Base-by-base conservation (phyloP, 176 grass and related monocot genomes). In the Neostapfia colusana region DNA sequence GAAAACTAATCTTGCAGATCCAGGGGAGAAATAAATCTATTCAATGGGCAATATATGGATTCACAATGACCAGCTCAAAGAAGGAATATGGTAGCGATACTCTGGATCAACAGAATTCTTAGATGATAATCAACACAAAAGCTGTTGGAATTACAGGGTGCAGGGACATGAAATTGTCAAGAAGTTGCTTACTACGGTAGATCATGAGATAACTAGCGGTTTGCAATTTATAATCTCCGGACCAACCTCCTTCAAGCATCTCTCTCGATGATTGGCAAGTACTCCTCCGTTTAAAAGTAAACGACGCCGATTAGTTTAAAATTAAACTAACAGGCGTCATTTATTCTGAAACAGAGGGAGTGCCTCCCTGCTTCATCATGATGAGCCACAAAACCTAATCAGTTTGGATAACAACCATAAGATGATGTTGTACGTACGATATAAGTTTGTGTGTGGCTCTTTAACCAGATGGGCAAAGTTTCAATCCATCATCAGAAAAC, bases 281-380 rank as follows among this genome's bases (percentile, higher is more conserved):
- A n/a, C n/a, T n/a, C n/a, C n/a, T n/a, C n/a, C n/a, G n/a, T n/a
- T n/a, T n/a, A n/a, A n/a, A n/a, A n/a, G n/a, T n/a, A n/a, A n/a
- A n/a, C n/a, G n/a, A n/a, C n/a, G n/a, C n/a, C n/a, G n/a, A n/a
- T n/a, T n/a, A n/a, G n/a, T n/a, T n/a, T n/a, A n/a, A n/a, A n/a
- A n/a, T n/a, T n/a, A n/a, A n/a, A n/a, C n/a, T n/a, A n/a, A n/a
- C n/a, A n/a, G n/a, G n/a, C n/a, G n/a, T n/a, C n/a, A n/a, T n/a
- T n/a, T n/a, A n/a, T n/a, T n/a, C n/a, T n/a, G n/a, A n/a, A n/a
- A n/a, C n/a, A n/a, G n/a, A n/a, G n/a, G n/a, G n/a, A n/a, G n/a
- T n/a, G n/a, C n/a, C n/a, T n/a, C n/a, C n/a, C 81, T 84, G 86
- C 8, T 24, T 76, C 75, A 84, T 64, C 7, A 83, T 69, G 40